Evolutionary conservation across 208 protist genomes (phyloP).

Genomic region (Herpetomonas samuelpessoai): DNA sequence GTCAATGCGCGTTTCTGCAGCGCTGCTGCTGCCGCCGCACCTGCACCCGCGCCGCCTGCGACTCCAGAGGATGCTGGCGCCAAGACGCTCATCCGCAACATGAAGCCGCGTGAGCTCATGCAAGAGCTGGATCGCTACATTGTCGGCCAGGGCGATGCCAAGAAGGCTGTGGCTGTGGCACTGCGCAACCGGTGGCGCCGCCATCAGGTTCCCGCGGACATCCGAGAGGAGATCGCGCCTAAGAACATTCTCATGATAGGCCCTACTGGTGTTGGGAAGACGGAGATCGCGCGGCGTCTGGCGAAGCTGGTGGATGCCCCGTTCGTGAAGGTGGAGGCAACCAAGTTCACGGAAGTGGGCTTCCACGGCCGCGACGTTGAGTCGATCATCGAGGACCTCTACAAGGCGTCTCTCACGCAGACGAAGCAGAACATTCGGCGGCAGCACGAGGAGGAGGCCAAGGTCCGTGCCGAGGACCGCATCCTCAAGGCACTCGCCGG

Average conservation of each 20-base stretch:
- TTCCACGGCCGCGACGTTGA: constrained; percentile 97
- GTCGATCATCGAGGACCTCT: constrained; percentile 96
- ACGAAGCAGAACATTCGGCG: constrained; percentile 90
- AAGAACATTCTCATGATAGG: constrained; percentile 97
- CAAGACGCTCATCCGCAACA: constrained; percentile 76
- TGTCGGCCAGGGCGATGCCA: constrained; percentile 97
- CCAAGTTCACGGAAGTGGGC: constrained; percentile 98
- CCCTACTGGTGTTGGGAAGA: constrained; percentile 94
- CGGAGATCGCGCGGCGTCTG: constrained; percentile 96
- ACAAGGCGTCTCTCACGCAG: constrained; percentile 92
- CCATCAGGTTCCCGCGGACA: constrained; percentile 86
- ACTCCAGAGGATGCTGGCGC: constrained; percentile 12
- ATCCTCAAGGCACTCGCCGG: constrained; percentile 88
- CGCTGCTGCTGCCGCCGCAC: constrained; percentile 44
- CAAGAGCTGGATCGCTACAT: constrained; percentile 96
- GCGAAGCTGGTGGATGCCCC: constrained; percentile 97
- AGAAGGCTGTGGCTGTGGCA: constrained; percentile 96
- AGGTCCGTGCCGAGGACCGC: constrained; percentile 83
- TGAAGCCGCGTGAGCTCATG: constrained; percentile 93
- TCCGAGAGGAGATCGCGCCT: constrained; percentile 91
- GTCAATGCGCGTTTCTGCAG: constrained; percentile 34
- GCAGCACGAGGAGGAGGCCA: constrained; percentile 84
- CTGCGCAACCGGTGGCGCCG: constrained; percentile 95
- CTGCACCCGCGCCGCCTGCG: constrained; percentile 19
- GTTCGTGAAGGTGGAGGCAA: constrained; percentile 98